These are phyloP conservation scores for Orbilia oligospora DNA, from an alignment of 2,329 filamentous ascomycete species.

Conservation along the genomic window DNA sequence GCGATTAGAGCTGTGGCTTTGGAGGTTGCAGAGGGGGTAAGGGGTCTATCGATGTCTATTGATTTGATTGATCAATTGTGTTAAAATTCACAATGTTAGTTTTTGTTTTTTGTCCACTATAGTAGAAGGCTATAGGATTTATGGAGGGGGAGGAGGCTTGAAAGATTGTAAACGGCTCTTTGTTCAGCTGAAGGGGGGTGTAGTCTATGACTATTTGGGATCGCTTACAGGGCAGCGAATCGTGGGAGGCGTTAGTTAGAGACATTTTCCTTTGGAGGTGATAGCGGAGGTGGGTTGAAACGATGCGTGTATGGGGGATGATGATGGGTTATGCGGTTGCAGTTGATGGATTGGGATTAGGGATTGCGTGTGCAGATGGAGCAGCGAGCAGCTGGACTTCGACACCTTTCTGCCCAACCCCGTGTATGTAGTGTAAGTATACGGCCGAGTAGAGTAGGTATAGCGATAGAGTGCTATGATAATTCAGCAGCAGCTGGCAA, in stretches of 20 bases:
- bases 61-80: not conserved
- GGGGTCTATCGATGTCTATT: constrained; percentile 84
- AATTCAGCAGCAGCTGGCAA: not conserved
- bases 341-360: constrained; percentile 14
- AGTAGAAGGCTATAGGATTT: constrained; percentile 10
- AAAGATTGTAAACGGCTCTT: not conserved
- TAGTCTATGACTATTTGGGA: constrained; percentile 36
- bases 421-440: not conserved
- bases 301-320: constrained; percentile 6
- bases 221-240: constrained; percentile 82
- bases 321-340: constrained; percentile 1
- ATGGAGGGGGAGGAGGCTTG: not conserved
- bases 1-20: constrained; percentile 79
- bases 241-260: constrained; percentile 78
- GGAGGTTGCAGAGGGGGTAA: constrained; percentile 75
- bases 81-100: no score
- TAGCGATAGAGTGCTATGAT: not conserved
- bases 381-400: not conserved
- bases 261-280: constrained; percentile 70
- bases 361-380: constrained; percentile 25
- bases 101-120: no score
- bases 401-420: no score
- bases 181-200: constrained; percentile 37
- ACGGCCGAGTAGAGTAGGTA: not conserved
- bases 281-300: constrained; percentile 61